Conservation (phyloP, 2,329 filamentous ascomycete genomes). For the Myriosclerotinia scirpicola region DNA sequence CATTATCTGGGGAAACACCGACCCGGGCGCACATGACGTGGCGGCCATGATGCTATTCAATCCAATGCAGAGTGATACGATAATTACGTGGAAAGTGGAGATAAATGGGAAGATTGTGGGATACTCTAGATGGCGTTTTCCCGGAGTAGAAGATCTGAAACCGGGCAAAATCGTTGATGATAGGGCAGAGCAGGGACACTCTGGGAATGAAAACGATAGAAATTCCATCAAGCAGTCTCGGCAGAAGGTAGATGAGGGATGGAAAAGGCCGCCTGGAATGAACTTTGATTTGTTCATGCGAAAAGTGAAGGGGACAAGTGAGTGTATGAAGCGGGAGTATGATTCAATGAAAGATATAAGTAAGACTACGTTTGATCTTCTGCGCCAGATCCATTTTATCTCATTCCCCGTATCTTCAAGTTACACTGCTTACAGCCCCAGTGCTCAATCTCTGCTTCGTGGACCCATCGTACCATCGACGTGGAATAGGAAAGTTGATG, state of each 20-base stretch:
- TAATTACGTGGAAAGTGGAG: background rate
- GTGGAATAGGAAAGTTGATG: constrained; percentile 29
- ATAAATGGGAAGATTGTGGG: background rate
- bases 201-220: background rate
- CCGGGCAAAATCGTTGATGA: accelerated
- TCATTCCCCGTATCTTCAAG: accelerated
- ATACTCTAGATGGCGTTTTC: constrained; percentile 1
- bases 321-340: constrained; percentile 4
- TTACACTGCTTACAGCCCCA: background rate
- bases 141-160: background rate
- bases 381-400: background rate
- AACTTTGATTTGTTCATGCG: constrained; percentile 15
- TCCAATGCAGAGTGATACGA: background rate
- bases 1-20: background rate
- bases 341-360: background rate
- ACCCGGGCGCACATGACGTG: background rate
- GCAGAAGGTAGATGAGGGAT: background rate
- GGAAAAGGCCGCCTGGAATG: background rate
- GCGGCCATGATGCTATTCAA: background rate
- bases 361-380: background rate
- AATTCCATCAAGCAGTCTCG: background rate
- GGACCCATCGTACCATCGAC: constrained; percentile 28
- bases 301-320: background rate
- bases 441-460: constrained; percentile 31
- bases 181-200: background rate